Base-by-base conservation (phyloP, 306 rosid species). In the Leucaena leucocephala region DNA sequence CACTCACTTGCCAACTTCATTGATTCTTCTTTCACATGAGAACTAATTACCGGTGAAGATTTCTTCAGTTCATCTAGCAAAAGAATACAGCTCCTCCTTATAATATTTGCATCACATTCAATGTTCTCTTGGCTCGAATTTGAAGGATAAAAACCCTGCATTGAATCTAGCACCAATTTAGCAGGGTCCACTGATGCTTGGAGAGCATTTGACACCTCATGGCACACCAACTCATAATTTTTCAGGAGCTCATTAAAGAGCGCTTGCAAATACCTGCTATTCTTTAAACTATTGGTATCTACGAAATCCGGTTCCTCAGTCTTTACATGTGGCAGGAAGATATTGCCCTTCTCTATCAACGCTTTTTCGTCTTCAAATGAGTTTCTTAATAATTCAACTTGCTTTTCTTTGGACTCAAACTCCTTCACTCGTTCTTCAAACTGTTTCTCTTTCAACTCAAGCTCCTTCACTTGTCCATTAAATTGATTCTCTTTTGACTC, bases 111-210 rank as follows among this genome's bases (percentile, higher is more conserved):
- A 38, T 86, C 85, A 49, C 68, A 68, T 21, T 74, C 81, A 69
- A 16, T 27, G 45, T 76, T 70, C 44, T 59, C 76, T n/a, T 43
- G 57, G 69, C 67, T 72, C 3, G 42, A 35, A 58, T 69, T 49
- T 16, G 81, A 59, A 78, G 88, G 78, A 73, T 80, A 84, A 72
- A 87, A 87, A 34, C 81, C 87, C n/a, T 55, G 76, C 69, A 89
- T 72, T 12, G 79, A 86, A 69, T 86, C 86, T 50, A 86, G 78
- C 62, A 86, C 92, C 82, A 83, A 78, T 77, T 64, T 86, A 3
- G 76, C 86, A 11, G 89, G 89, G 54, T 84, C 76, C 1, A 65
- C 36, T 6, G 87, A 87, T 5, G 71, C 48, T 73, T 27, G 73
- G 42, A 89, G 88, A 75, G 78, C 57, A 9, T 33, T n/a, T 9